Evolutionary conservation across 345 rosid species (phyloP).

Genomic region (Microthlaspi erraticum): DNA sequence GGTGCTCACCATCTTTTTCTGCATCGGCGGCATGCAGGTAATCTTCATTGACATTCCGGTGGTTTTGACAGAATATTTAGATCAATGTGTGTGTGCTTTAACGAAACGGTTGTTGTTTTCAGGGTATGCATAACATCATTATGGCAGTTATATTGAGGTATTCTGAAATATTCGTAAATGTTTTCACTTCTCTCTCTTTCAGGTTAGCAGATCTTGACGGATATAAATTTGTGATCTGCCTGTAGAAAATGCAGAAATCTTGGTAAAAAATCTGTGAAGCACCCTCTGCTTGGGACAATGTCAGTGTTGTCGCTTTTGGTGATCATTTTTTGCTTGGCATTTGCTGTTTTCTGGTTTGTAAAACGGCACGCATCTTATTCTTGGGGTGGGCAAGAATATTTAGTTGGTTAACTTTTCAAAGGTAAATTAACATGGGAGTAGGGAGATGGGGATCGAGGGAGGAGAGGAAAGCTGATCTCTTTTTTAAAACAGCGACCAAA

Average conservation of each 20-base stretch:
- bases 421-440: too few species aligned
- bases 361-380: conserved; percentile 70
- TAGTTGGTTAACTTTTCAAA: too few species aligned
- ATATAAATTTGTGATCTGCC: conserved; percentile 31
- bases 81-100: conserved; percentile 1
- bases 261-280: conserved; percentile 54
- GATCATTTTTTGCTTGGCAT: conserved; percentile 56
- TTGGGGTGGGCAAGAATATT: conserved; percentile 98
- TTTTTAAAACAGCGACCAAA: too few species aligned
- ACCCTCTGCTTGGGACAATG: too few species aligned
- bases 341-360: conserved; percentile 81
- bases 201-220: conserved; percentile 13
- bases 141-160: conserved; percentile 73
- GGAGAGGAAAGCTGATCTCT: too few species aligned
- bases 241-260: conserved; percentile 67
- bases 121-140: conserved; percentile 94
- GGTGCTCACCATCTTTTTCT: conserved; percentile 85
- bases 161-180: conserved; percentile 1
- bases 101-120: conserved; percentile 43
- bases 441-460: too few species aligned
- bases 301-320: conserved; percentile 70
- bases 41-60: conserved; percentile 14
- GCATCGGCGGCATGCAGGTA: conserved; percentile 94
- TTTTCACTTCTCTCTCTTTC: conserved; percentile 18
- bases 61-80: conserved; percentile 2